A percentile compares a stretch with the other conserved stretches of the same genome.
Evolutionary conservation across 768 basidiomycete genomes (phyloP).

Genomic region (Rhodosporidiobolus odoratus): DNA sequence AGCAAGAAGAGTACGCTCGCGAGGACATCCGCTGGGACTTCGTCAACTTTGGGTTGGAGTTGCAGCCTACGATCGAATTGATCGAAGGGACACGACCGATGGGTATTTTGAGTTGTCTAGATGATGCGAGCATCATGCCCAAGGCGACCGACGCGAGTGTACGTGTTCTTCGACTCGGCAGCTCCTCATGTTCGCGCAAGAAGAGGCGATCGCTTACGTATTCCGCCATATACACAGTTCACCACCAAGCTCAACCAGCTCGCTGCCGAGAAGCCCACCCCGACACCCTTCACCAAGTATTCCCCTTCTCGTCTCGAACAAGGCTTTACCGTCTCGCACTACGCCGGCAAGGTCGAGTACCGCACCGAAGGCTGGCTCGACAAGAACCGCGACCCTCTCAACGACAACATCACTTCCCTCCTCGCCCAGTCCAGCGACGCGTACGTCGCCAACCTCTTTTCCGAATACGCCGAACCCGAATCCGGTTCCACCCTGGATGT

Average conservation of each 20-base stretch:
- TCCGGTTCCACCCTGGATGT: slow-evolving; percentile 29
- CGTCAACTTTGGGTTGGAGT: slow-evolving; percentile 92
- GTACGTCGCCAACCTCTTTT: slow-evolving; percentile 75
- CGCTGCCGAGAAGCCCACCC: slow-evolving; percentile 44
- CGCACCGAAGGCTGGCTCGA: slow-evolving; percentile 93
- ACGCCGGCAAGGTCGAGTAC: slow-evolving; percentile 95
- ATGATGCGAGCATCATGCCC: slow-evolving; percentile 99
- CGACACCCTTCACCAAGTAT: slow-evolving; percentile 62
- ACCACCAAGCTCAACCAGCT: slow-evolving; percentile 33
- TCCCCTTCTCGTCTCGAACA: slow-evolving; percentile 80
- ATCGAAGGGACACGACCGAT: slow-evolving; percentile 78
- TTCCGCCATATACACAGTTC: slow-evolving; percentile 19
- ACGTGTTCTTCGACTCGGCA: slow-evolving; percentile 49
- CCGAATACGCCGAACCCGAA: slow-evolving; percentile 64
- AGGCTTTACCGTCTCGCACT: slow-evolving; percentile 91
- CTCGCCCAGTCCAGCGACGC: slow-evolving; percentile 74
- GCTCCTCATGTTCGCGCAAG: no score
- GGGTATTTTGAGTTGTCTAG: slow-evolving; percentile 84
- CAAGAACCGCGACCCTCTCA: slow-evolving; percentile 98
- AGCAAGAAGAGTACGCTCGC: slow-evolving; percentile 95
- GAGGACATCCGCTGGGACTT: slow-evolving; percentile 98
- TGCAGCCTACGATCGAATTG: slow-evolving; percentile 97
- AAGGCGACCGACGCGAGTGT: slow-evolving; percentile 92
- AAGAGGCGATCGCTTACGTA: no score
- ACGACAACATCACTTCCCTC: slow-evolving; percentile 88